Conservation (phyloP, 2,329 filamentous ascomycete species). For the Aschersonia sp. region DNA sequence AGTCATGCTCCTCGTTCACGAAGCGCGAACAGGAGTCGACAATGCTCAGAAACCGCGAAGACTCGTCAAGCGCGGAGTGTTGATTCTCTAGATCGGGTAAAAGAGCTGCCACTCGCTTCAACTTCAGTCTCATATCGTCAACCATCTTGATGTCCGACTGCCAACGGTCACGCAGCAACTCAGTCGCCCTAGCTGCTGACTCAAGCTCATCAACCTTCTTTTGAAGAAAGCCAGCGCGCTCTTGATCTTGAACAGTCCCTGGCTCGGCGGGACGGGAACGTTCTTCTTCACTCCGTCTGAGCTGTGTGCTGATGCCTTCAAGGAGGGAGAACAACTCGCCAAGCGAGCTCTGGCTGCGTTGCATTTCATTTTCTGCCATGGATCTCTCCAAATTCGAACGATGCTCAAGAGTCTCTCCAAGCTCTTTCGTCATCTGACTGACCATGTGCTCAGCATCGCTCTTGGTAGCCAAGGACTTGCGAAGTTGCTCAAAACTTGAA, state of each 20-base stretch:
- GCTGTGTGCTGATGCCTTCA: constrained; percentile 7
- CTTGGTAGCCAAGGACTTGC: constrained; percentile 1
- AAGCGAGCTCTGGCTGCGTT: constrained; percentile 5
- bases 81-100: constrained; percentile 11
- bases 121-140: constrained; percentile 10
- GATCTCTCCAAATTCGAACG: constrained; percentile 10
- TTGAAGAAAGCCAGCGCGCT: constrained; percentile 4
- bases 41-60: constrained; percentile 12
- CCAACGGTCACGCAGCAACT: constrained; percentile 12
- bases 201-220: constrained; percentile 11
- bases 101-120: constrained; percentile 10
- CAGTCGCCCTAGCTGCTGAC: constrained; percentile 6
- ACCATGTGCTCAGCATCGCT: constrained; percentile 7
- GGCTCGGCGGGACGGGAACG: neutral
- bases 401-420: constrained; percentile 10
- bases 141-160: constrained; percentile 13
- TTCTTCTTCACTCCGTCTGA: constrained; percentile 1
- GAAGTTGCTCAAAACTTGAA: constrained; percentile 1
- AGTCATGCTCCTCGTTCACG: constrained; percentile 13
- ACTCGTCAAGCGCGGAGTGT: constrained; percentile 11
- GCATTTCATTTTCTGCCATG: constrained; percentile 6
- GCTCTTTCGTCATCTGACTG: constrained; percentile 6
- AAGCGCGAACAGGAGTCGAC: constrained; percentile 15
- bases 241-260: neutral
- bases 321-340: constrained; percentile 9